A percentile compares a stretch with the other conserved stretches of the same genome.
Evolutionary conservation across 495 filamentous ascomycete genomes (phyloP).

Genomic region (Hapsidospora chrysogenum): DNA sequence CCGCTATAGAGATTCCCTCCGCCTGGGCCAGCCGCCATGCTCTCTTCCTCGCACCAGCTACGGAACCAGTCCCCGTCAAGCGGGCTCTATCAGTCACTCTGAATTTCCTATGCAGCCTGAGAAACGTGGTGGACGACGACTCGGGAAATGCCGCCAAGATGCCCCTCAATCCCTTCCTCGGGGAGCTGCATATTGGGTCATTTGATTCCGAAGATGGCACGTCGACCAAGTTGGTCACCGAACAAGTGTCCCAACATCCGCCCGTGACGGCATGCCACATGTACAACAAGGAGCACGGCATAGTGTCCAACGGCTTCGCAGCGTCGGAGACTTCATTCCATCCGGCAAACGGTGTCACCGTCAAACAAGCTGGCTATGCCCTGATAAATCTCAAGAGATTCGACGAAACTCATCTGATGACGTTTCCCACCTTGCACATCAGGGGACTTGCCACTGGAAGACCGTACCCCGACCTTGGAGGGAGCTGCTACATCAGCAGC

Average conservation of each 20-base stretch:
- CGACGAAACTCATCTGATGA: conserved; percentile 32
- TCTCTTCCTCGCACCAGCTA: conserved; percentile 64
- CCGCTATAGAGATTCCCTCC: conserved; percentile 68
- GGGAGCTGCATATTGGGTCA: conserved; percentile 10
- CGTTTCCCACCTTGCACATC: conserved; percentile 26
- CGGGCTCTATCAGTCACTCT: conserved; percentile 62
- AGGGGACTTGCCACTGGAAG: conserved; percentile 22
- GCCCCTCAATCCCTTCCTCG: conserved; percentile 24
- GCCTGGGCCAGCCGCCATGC: conserved; percentile 78
- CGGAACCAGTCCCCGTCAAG: conserved; percentile 50
- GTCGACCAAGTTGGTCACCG: conserved; percentile 52
- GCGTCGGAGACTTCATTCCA: conserved; percentile 75
- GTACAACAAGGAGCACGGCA: conserved; percentile 53
- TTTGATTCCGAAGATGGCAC: conserved; percentile 50
- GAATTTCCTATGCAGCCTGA: conserved; percentile 71
- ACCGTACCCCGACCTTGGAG: conserved; percentile 25
- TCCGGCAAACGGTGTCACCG: conserved; percentile 42
- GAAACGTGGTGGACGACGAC: conserved; percentile 35
- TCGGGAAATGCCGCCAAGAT: conserved; percentile 14
- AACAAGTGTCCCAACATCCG: conserved; percentile 54
- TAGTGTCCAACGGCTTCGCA: conserved; percentile 71
- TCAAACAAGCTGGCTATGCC: conserved; percentile 76
- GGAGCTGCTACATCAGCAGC: conserved; percentile 16
- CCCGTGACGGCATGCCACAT: conserved; percentile 78
- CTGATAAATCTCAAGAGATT: conserved; percentile 26